Base-by-base conservation (phyloP, 345 rosid species). In the Citrus trifoliata region DNA sequence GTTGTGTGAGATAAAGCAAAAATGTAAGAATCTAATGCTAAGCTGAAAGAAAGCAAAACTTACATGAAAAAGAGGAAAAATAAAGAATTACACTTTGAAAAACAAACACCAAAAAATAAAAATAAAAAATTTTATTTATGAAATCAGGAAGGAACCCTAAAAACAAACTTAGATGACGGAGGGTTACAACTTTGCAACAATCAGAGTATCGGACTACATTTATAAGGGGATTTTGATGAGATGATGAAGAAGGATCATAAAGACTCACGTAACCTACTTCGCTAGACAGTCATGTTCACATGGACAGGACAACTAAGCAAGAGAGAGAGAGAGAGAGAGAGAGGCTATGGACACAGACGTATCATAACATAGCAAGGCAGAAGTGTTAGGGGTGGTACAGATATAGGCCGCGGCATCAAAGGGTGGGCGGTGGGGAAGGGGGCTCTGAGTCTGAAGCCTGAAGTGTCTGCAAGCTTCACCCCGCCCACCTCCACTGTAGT, bases 31-130 rank as follows among this genome's bases (percentile, higher is more conserved):
- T 16, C 58, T 46, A 46, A 46, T 3, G 51, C 18, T 4, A 53
- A 53, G 58, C 58, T 1, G 7, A 53, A 53, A 67, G 19, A 67
- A 40, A n/a, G 12, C 24, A 19, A n/a, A 10, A 10, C 70, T 67
- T n/a, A 18, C 10, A 32, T 30, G 22, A 35, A 35, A 68, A 68
- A 53, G n/a, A 42, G 16, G 21, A 1, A 30, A 53, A 84, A 82
- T 71, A 86, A 86, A 87, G 89, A 89, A 77, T 85, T 88, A 32
- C 88, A 88, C 66, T 48, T 62, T 37, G 61, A 67, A 59, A 27
- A 60, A n/a, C 30, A 37, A n/a, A 6, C 7, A 6, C 4, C 24
- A 59, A 2, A 16, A 16, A 53, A n/a, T n/a, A n/a, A n/a, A 6
- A 63, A 1, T 14, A 14, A 55, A 70, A 25, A 78, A 7, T 2